Base-by-base conservation (phyloP, 257 asterid genomes). In the Ilex asprella region DNA sequence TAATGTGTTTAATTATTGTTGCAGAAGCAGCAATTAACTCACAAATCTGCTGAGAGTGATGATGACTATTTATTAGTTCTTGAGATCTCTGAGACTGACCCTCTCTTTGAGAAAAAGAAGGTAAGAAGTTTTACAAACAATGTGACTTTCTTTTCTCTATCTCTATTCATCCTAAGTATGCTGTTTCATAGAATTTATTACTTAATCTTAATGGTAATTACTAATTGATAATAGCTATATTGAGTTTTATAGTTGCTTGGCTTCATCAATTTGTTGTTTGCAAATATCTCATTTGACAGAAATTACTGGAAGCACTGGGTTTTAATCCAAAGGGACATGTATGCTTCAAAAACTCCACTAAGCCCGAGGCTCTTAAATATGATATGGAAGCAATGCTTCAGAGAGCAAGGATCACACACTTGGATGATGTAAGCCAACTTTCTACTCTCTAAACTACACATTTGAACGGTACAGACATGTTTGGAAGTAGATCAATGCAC, bases 81-180 rank as follows among this genome's bases (percentile, higher is more conserved):
- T 55, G 86, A 75, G 82, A 76, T 91, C 60, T 57, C 83, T 12
- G 82, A 84, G 71, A 70, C 71, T 54, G 98, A 84, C 60, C 82
- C 78, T 69, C 78, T 84, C 12, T 78, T 79, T 55, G 76, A 66
- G 57, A 86, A 73, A 63, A 88, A 84, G 79, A 84, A 79, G 96
- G 96, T 86, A 63, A n/a, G 65, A 15, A 30, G 5, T 29, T 41
- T 49, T 16, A 16, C 16, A 41, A 39, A 46, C 27, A 54, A 16
- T 53, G 7, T n/a, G 2, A 10, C 65, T 55, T 61, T 63, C 8
- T 15, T 2, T 4, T 8, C 3, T 7, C 15, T 10, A 15, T 6
- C 57, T 53, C n/a, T 14, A 2, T 16, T 30, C n/a, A 11, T 51
- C 53, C 59, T 64, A 46, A 31, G 58, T n/a, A 30, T 16, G n/a